These are phyloP conservation scores for Phaeoacremonium minimum DNA, from an alignment of 2,329 filamentous ascomycete genomes.

Conservation along the genomic window DNA sequence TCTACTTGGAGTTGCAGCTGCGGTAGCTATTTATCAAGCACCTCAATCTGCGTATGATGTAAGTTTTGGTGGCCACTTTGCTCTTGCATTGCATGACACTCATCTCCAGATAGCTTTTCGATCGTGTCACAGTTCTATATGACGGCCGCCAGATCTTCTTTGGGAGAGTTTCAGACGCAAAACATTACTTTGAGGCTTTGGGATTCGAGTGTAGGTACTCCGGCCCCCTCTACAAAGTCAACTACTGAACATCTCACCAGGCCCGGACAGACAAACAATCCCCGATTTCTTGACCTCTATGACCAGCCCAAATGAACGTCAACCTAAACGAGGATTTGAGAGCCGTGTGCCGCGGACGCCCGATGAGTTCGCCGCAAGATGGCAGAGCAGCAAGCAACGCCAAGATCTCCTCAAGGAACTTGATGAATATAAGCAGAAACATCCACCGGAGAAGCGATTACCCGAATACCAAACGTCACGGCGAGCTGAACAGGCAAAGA, in stretches of 20 bases:
- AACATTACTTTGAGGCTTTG: conserved; percentile 48
- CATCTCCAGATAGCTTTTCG: conserved; percentile 4
- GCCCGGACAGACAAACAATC: conserved; percentile 20
- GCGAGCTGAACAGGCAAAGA: background rate
- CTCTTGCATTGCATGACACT: too few species aligned
- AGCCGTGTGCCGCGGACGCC: background rate
- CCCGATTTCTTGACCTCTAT: conserved; percentile 24
- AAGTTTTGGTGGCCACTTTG: too few species aligned
- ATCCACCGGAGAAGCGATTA: background rate
- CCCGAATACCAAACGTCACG: conserved; percentile 1
- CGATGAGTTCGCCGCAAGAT: background rate
- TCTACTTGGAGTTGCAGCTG: background rate
- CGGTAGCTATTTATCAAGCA: background rate
- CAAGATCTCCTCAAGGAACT: background rate
- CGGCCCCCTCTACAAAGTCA: too few species aligned
- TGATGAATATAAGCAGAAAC: background rate
- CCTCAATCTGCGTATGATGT: background rate
- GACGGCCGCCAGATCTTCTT: conserved; percentile 3
- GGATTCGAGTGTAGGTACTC: too few species aligned
- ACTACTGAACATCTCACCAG: too few species aligned
- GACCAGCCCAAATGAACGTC: background rate
- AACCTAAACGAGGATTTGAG: background rate
- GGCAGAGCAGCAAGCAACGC: background rate
- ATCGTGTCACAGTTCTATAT: conserved; percentile 2
- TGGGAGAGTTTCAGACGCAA: conserved; percentile 29